Evolutionary conservation across 1,284 basidiomycete species (phyloP), one percentile per base, ranked within the genome.

Genomic region (Lignosus rhinocerotis): DNA sequence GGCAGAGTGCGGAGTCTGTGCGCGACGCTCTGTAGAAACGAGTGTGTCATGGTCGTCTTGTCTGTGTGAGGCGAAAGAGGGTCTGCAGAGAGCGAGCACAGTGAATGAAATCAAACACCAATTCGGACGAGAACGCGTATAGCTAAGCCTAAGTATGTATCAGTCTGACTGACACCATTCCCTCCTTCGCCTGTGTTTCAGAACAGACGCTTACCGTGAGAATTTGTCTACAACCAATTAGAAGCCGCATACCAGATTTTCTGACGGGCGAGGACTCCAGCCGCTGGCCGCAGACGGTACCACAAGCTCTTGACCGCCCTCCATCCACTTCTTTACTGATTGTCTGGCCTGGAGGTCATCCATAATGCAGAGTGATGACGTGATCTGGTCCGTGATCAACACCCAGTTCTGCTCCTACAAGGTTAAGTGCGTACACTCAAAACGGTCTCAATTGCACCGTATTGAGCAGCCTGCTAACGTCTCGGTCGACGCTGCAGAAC

Each of bases 401-500:
- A 83, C 86, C 63, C 92, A 94, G 73, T 95, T 96, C 74, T 97
- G 95, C 78, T 96, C 94, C 0, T 98, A 96, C 76, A 97, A 96
- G 89, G 94, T 98, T 81, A 97, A 95, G 94, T 95, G 68, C 72
- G 92, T 79, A 14, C n/a, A 25, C 25, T 25, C 25, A 25, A 25
- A 25, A 25, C 2, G 12, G 25, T 25, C 25, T 19, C 25, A 6
- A 6, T 12, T n/a, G 7, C 41, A 42, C 33, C 14, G 39, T 32
- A 17, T 19, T 17, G 19, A 12, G 9, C 25, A 12, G 38, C 30
- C 16, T 11, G 4, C 38, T 30, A 19, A 39, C 49, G 36, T 30
- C 16, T 7, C 42, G 38, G 32, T 10, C n/a, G 39, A 14, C 8
- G 11, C 39, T 48, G 9, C 72, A 96, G 94, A 75, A 94, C 95